Evolutionary conservation across 78 protist species (phyloP).

Genomic region (Dictyostelium firmibasis): DNA sequence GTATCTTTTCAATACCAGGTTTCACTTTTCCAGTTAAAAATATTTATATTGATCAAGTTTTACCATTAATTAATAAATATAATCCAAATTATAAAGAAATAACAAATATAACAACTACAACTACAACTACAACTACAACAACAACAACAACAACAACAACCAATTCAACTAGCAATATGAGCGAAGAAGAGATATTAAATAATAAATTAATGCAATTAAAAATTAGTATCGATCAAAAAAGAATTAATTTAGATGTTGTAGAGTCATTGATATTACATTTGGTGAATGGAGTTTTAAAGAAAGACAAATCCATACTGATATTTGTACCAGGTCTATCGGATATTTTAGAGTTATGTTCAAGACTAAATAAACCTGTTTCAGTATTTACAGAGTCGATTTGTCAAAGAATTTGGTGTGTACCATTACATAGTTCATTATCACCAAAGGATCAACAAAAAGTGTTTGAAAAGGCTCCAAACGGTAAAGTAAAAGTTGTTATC

Average conservation of each 20-base stretch:
- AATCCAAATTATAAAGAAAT: neutral
- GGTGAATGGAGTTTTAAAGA: constrained; percentile 32
- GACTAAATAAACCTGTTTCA: neutral
- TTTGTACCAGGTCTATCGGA: constrained; percentile 94
- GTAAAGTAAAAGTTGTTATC: constrained; percentile 87
- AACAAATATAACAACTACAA: neutral
- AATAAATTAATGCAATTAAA: neutral
- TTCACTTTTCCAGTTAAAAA: constrained; percentile 79
- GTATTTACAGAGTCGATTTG: neutral
- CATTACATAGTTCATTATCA: constrained; percentile 79
- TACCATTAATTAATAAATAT: neutral
- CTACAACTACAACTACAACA: constrained; percentile 18
- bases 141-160: constrained; percentile 10
- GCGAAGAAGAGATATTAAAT: neutral
- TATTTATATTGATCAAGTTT: constrained; percentile 29
- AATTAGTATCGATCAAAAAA: constrained; percentile 46
- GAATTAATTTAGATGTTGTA: constrained; percentile 47
- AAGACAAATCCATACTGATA: constrained; percentile 80
- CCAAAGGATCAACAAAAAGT: constrained; percentile 80
- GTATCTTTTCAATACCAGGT: constrained; percentile 84
- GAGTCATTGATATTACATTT: constrained; percentile 27
- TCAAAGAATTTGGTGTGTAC: constrained; percentile 48
- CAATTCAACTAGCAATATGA: neutral
- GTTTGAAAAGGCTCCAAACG: constrained; percentile 78
- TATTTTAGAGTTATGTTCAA: constrained; percentile 64